Base-by-base conservation (phyloP, 768 basidiomycete genomes). In the Cystofilobasidium capitatum region DNA sequence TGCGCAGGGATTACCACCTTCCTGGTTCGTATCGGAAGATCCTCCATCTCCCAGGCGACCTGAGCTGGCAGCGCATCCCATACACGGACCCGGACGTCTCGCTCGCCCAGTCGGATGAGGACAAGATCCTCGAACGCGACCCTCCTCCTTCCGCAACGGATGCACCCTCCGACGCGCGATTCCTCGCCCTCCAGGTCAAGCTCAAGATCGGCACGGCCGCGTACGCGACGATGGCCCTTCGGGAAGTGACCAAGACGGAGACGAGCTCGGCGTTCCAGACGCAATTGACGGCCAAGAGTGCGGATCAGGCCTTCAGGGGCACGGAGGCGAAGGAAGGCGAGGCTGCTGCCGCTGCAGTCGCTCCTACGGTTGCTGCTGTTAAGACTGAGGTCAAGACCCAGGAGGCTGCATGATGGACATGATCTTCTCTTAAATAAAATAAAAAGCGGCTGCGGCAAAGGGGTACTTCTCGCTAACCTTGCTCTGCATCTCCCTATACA, bases 151-250 rank as follows among this genome's bases (percentile, higher is more conserved):
- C 47, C 16, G 37, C 59, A 22, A 26, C 40, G 24, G 36, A 40
- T 22, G 40, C 59, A 3, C 22, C 59, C 5, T 39, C 40, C 17
- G 58, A 13, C 12, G 81, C 79, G 17, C 29, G 0, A 73, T 94
- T 94, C 76, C 80, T 85, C 76, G 93, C 94, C 5, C 79, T 99
- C 40, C 92, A 93, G 74, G 84, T 99, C 69, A 79, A 85, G 44
- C 78, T 97, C 63, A 84, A 82, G n/a, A 82, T 99, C 20, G 91
- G 89, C 17, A 90, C 91, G 9, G 88, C 91, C 0, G 87, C 91
- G 6, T 99, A 97, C 77, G 96, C 96, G 1, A 99, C 96, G 2
- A 99, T 99, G 96, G 94, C 93, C 4, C 77, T 99, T 71, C 84
- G 91, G 47, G 91, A 96, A 78, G 84, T 96, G 51, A 91, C 92